A percentile compares a stretch with the other conserved stretches of the same genome.
Conservation (phyloP, 345 rosid species). For the Balakata baccata region DNA sequence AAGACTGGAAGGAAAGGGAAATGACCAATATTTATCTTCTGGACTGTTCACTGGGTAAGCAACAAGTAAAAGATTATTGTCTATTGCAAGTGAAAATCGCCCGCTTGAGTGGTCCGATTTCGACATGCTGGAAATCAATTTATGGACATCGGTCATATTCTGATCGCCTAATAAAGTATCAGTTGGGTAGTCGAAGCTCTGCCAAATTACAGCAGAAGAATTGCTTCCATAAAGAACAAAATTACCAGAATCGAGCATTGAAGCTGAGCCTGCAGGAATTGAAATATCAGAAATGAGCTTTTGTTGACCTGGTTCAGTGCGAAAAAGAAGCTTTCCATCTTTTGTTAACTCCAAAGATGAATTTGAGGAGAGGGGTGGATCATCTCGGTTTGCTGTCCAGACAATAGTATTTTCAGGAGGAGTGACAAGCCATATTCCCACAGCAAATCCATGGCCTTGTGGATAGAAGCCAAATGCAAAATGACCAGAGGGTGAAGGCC, state of each 20-base stretch:
- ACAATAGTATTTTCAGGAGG: conserved; percentile 4
- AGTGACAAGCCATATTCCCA: conserved; percentile 19
- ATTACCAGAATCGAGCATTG: conserved; percentile 33
- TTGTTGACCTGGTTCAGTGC: conserved; percentile 6
- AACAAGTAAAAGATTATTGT: conserved; percentile 35
- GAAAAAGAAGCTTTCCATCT: conserved; percentile 18
- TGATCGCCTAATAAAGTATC: conserved; percentile 34
- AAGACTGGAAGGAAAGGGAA: neutral
- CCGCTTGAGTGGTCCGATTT: conserved; percentile 25
- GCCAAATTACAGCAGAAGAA: conserved; percentile 19
- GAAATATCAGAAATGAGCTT: neutral
- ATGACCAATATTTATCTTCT: conserved; percentile 19
- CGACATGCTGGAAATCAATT: conserved; percentile 28
- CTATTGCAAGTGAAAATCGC: conserved; percentile 21
- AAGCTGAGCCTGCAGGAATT: conserved; percentile 14
- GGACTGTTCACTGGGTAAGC: conserved; percentile 26
- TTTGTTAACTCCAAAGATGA: conserved; percentile 12
- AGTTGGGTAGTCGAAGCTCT: conserved; percentile 31
- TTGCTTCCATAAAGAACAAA: conserved; percentile 13
- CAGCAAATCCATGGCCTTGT: conserved; percentile 20
- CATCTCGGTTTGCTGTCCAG: conserved; percentile 34
- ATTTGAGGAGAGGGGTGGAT: conserved; percentile 19
- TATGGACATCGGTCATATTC: neutral
- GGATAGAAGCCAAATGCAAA: conserved; percentile 33
- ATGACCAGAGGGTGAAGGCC: conserved; percentile 28